These are phyloP conservation scores for Cercospora zeae-maydis DNA, from an alignment of 2,329 filamentous ascomycete genomes.

Conservation along the genomic window DNA sequence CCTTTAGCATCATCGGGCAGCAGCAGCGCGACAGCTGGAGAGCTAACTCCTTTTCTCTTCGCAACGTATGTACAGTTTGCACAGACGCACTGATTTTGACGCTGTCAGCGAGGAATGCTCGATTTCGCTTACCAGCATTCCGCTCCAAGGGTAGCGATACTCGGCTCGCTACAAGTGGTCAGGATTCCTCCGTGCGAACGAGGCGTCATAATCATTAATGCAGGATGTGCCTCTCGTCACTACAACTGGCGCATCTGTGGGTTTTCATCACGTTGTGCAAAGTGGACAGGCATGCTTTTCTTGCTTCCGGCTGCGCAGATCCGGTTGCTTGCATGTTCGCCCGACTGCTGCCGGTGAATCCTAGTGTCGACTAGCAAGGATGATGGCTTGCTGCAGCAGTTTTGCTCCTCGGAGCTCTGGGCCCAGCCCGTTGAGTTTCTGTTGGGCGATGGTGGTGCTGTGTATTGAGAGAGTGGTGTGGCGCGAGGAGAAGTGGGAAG, in stretches of 20 bases:
- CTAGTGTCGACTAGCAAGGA: not conserved
- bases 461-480: not conserved
- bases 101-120: no score
- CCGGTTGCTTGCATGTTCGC: constrained; percentile 9
- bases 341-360: not conserved
- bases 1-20: constrained; percentile 7
- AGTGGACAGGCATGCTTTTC: not conserved
- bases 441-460: not conserved
- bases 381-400: not conserved
- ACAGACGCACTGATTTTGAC: no score
- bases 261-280: no score
- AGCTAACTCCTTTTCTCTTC: no score
- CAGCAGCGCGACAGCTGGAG: not conserved
- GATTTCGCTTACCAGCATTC: no score
- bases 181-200: no score
- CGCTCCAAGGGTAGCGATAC: no score
- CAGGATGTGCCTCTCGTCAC: no score
- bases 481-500: not conserved
- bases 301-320: not conserved
- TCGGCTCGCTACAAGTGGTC: no score
- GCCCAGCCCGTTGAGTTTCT: not conserved
- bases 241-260: no score
- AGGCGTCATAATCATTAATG: no score
- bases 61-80: no score
- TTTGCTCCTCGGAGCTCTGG: not conserved